Conservation (phyloP, 2,329 filamentous ascomycete species). For the Pseudogymnoascus sp. region DNA sequence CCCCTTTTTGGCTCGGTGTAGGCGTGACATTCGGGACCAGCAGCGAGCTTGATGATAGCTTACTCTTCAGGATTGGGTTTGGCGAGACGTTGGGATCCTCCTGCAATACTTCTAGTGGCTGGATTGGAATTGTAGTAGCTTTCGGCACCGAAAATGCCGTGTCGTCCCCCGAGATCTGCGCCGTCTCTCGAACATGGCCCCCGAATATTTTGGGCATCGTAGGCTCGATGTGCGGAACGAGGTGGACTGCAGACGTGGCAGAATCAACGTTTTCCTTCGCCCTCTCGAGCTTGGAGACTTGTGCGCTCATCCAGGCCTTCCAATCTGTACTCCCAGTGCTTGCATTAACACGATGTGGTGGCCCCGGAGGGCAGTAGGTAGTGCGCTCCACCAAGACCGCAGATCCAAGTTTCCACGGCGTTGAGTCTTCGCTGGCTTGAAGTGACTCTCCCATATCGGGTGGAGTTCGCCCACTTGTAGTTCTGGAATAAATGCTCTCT, state of each 20-base stretch:
- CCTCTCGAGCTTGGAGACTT: constrained; percentile 42
- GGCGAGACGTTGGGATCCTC: constrained; percentile 15
- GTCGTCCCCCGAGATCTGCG: constrained; percentile 42
- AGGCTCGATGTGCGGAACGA: constrained; percentile 24
- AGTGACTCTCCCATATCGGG: constrained; percentile 17
- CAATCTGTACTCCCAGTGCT: constrained; percentile 46
- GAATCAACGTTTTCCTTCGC: constrained; percentile 18
- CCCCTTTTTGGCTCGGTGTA: neutral
- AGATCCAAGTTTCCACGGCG: constrained; percentile 24
- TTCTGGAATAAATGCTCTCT: constrained; percentile 30
- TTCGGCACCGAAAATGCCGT: constrained; percentile 16
- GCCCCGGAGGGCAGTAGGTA: constrained; percentile 26
- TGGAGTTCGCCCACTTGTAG: constrained; percentile 25
- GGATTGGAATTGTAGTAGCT: constrained; percentile 15
- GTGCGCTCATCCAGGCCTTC: constrained; percentile 49
- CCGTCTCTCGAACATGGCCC: constrained; percentile 43
- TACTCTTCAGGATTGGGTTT: constrained; percentile 26
- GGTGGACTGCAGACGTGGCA: constrained; percentile 13
- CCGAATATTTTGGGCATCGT: constrained; percentile 26
- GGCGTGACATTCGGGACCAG: neutral
- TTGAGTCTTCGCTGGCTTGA: constrained; percentile 12
- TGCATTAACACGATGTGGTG: constrained; percentile 32
- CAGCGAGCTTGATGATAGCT: constrained; percentile 19
- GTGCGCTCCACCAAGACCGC: constrained; percentile 31
- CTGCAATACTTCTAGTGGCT: constrained; percentile 22